Percentiles rank a stretch among this genome's conserved stretches.
Conservation (phyloP, 305 asterid genomes). For the Plantago coronopus region DNA sequence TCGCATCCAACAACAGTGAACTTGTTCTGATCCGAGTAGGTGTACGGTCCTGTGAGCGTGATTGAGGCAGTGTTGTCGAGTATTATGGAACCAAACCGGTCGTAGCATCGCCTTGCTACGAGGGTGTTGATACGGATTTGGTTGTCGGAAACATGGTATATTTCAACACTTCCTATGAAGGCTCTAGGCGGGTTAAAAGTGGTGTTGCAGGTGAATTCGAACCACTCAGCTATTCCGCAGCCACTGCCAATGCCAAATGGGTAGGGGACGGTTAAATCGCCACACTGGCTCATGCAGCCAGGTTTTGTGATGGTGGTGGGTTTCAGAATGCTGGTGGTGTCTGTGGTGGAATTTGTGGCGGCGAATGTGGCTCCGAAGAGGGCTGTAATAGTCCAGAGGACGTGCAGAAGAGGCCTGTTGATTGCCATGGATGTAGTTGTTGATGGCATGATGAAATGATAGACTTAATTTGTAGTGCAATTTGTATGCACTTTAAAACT, state of each 20-base stretch:
- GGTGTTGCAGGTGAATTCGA: slow-evolving; percentile 34
- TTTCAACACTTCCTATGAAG: slow-evolving; percentile 5
- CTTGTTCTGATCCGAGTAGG: neutral
- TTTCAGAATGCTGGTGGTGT: slow-evolving; percentile 7
- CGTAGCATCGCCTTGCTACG: slow-evolving; percentile 32
- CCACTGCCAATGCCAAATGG: slow-evolving; percentile 51
- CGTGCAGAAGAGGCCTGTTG: neutral
- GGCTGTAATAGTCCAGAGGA: neutral
- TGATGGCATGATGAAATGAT: too few relatives aligned
- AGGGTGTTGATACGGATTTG: slow-evolving; percentile 30
- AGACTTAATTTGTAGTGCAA: neutral
- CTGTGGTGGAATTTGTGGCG: neutral
- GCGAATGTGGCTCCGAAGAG: neutral
- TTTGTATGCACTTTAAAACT: neutral
- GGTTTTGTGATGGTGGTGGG: slow-evolving; percentile 26
- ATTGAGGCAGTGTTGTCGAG: slow-evolving; percentile 2
- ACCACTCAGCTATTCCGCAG: slow-evolving; percentile 21
- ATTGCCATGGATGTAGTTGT: too few relatives aligned
- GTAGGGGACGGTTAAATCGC: slow-evolving; percentile 44
- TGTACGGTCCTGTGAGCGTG: neutral
- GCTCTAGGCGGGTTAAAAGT: slow-evolving; percentile 26
- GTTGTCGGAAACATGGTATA: slow-evolving; percentile 31
- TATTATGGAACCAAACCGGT: slow-evolving; percentile 12
- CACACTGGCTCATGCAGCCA: slow-evolving; percentile 33
- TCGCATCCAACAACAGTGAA: neutral